phyloP scores from a whole-genome alignment of 371 early-diverging fungal genomes.

The Polyrhizophydium stewartii region DNA sequence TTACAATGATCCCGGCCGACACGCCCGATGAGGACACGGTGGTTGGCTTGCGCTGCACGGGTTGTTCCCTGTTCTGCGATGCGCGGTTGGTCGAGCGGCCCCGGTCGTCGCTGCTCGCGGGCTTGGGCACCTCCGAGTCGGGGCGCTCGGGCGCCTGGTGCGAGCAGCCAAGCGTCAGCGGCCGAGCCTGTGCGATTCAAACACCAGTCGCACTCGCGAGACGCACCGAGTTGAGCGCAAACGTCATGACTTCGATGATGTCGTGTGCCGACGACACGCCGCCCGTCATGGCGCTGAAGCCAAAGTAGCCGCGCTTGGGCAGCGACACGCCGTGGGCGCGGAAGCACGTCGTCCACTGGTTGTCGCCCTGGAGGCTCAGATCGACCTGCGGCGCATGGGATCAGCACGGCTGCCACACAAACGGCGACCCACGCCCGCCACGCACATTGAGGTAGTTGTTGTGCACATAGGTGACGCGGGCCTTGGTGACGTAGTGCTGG shows the following conservation, averaged over 20 bases:
- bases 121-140: too few species aligned
- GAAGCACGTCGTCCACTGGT: slow-evolving; percentile 80
- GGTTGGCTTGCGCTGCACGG: too few species aligned
- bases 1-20: slow-evolving; percentile 37
- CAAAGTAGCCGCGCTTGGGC: slow-evolving; percentile 73
- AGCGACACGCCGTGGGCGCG: slow-evolving; percentile 63
- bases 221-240: slow-evolving; percentile 24
- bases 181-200: too few species aligned
- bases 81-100: too few species aligned
- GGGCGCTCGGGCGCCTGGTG: too few species aligned
- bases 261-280: slow-evolving; percentile 63
- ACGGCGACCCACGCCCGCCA: background rate
- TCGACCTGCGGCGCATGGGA: slow-evolving; percentile 8
- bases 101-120: too few species aligned
- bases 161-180: too few species aligned
- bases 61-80: too few species aligned
- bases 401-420: background rate
- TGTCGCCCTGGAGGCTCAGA: slow-evolving; percentile 54
- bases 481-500: slow-evolving; percentile 61
- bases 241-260: slow-evolving; percentile 55
- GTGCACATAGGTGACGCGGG: slow-evolving; percentile 72
- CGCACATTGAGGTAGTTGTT: slow-evolving; percentile 60
- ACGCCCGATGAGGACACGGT: slow-evolving; percentile 9
- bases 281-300: slow-evolving; percentile 89
- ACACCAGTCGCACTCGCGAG: too few species aligned